These are phyloP conservation scores for Obba rivulosa DNA, from an alignment of 768 basidiomycete species.

Conservation along the genomic window DNA sequence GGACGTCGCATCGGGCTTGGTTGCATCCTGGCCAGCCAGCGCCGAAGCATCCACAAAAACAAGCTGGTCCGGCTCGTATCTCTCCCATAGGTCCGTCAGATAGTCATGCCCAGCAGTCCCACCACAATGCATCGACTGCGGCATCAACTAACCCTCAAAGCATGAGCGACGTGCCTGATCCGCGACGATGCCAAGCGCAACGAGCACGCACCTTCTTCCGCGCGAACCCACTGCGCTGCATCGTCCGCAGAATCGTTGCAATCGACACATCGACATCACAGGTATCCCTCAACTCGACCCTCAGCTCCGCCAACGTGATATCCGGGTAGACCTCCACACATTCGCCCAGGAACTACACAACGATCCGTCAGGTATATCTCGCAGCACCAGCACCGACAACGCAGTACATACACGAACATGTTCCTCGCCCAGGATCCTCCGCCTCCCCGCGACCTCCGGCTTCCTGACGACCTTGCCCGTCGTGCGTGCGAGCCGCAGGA, in stretches of 20 bases:
- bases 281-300: conserved; percentile 11
- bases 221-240: conserved; percentile 19
- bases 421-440: no score
- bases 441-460: no score
- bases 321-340: conserved; percentile 20
- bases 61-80: conserved; percentile 15
- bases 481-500: no score
- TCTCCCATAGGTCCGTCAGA: conserved; percentile 4
- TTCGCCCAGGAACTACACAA: conserved; percentile 12
- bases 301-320: conserved; percentile 26
- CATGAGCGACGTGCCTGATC: background rate
- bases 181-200: background rate
- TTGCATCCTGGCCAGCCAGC: conserved; percentile 16
- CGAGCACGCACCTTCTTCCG: conserved; percentile 21
- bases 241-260: conserved; percentile 21
- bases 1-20: background rate
- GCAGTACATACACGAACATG: no score
- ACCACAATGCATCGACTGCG: conserved; percentile 11
- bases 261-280: conserved; percentile 17
- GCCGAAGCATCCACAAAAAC: conserved; percentile 34
- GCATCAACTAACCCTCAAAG: conserved; percentile 8
- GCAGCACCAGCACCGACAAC: no score
- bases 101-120: conserved; percentile 8
- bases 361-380: no score
- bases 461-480: no score